Base-by-base conservation (phyloP, 805 yeast species). In the Sporopachydermia quercuum region DNA sequence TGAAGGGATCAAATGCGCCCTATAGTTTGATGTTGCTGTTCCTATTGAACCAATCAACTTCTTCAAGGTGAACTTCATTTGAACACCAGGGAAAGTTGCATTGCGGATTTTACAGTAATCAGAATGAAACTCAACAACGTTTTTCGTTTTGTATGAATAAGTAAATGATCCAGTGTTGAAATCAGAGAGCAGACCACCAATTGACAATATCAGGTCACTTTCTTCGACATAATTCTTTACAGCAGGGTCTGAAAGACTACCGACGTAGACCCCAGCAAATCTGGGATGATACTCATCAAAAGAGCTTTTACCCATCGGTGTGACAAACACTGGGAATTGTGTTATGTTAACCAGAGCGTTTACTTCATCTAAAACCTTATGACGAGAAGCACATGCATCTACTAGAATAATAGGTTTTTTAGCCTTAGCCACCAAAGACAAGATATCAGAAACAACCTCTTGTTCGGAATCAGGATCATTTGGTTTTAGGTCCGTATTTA, bases 271-370 rank as follows among this genome's bases (percentile, higher is more conserved):
- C 61, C 94, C 94, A 49, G 84, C 85, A 60, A 73, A 83, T 60
- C 83, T 65, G 46, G 75, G 71, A 57, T 75, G 69, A 45, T 67
- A 67, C 62, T 83, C 94, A 59, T 79, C 76, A 49, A 82, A 73
- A 17, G 74, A 66, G 44, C 85, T 79, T 61, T 83, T 83, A 61
- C 94, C 94, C 91, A 83, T 81, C 51, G 94, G 94, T 40, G 94
- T 84, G 42, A 78, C 78, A 60, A 74, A 83, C 38, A 79, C 78
- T 37, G 91, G 89, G 75, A 76, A 82, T 57, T 78, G 74, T 38
- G 93, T 80, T 43, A 63, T 56, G 42, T 71, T 70, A 39, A 78
- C 77, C 55, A 83, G 68, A 49, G 67, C 60, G 45, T 61, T 64
- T 44, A 81, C 78, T 58, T 77, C 83, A n/a, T 59, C 58, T 53